These are phyloP conservation scores for Eimeria praecox DNA, from an alignment of 169 alveolate genomes.

Conservation along the genomic window DNA sequence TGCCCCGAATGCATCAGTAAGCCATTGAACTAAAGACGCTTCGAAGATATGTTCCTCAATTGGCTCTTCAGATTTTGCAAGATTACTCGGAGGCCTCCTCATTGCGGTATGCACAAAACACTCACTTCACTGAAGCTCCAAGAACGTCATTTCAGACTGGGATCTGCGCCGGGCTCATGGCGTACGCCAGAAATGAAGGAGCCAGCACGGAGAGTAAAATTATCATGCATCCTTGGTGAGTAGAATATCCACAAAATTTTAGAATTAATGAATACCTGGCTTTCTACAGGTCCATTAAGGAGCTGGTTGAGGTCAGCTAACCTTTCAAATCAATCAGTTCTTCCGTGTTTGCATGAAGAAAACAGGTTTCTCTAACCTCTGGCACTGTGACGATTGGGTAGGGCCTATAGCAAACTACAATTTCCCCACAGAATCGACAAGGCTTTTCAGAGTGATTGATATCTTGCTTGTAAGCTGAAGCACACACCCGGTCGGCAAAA, in stretches of 20 bases:
- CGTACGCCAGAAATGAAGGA: constrained; percentile 48
- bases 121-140: neutral
- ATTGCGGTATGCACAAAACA: constrained; percentile 27
- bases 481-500: neutral
- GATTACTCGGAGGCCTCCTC: constrained; percentile 48
- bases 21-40: neutral
- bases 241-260: neutral
- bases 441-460: constrained; percentile 4
- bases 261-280: neutral
- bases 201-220: constrained; percentile 71
- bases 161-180: constrained; percentile 49
- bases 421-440: neutral
- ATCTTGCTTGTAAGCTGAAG: constrained; percentile 49
- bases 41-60: neutral
- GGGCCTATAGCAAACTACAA: neutral
- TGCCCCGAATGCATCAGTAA: constrained; percentile 73
- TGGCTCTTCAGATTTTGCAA: neutral
- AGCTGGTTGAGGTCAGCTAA: constrained; percentile 58
- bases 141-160: constrained; percentile 50
- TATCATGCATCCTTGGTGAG: constrained; percentile 74
- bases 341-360: neutral
- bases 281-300: constrained; percentile 54
- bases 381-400: constrained; percentile 76
- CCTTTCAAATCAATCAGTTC: neutral
- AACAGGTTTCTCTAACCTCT: constrained; percentile 65